Conservation (phyloP, 148 eudicot genomes). For the Salicornia ramosissima region DNA sequence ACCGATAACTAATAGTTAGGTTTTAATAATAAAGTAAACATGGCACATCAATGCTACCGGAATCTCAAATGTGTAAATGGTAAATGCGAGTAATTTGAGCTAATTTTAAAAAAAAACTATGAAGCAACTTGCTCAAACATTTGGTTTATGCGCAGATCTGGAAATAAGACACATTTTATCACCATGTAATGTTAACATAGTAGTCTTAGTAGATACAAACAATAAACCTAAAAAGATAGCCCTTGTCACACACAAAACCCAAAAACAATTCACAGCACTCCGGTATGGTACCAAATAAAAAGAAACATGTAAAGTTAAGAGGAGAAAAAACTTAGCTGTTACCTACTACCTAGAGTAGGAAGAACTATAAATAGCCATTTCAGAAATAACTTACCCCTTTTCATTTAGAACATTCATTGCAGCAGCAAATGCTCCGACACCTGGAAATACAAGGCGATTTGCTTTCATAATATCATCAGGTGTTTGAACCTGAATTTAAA, state of each 20-base stretch:
- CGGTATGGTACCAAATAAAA: no score
- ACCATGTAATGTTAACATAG: neutral
- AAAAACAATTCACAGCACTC: neutral
- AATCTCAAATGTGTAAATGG: no score
- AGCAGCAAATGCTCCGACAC: conserved; percentile 97
- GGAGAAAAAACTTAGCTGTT: neutral
- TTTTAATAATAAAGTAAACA: no score
- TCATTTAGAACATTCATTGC: conserved; percentile 81
- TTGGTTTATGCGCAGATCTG: no score
- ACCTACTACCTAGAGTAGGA: no score
- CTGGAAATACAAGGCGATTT: conserved; percentile 80
- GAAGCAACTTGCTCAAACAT: neutral
- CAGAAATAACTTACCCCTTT: conserved; percentile 48
- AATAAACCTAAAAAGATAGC: neutral
- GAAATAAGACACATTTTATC: neutral
- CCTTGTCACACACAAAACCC: neutral
- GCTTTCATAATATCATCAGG: conserved; percentile 88
- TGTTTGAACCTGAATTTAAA: conserved; percentile 48
- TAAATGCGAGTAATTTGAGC: no score
- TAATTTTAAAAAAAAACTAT: no score
- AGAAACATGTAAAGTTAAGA: neutral
- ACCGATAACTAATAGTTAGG: no score
- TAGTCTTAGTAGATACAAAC: neutral
- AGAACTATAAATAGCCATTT: neutral
- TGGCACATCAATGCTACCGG: no score